Evolutionary conservation across 2,329 filamentous ascomycete species (phyloP).

Genomic region (Elsinoe australis): DNA sequence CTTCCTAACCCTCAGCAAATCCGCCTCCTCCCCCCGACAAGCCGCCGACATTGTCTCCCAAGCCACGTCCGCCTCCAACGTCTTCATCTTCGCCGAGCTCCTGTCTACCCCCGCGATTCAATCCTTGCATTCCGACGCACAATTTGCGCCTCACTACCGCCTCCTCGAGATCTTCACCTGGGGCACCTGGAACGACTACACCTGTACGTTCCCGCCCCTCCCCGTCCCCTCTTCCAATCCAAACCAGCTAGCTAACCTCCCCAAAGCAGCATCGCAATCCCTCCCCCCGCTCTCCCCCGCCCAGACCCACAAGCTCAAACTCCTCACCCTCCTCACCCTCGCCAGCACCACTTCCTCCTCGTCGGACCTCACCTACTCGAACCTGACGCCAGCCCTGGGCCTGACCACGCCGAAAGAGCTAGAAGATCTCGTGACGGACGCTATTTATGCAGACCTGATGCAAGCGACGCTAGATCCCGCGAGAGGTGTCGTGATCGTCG

Average conservation of each 20-base stretch:
- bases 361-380: conserved; percentile 59
- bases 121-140: conserved; percentile 54
- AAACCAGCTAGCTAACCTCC: conserved; percentile 17
- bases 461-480: conserved; percentile 76
- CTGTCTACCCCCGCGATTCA: conserved; percentile 73
- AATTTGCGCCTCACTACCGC: conserved; percentile 56
- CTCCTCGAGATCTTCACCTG: conserved; percentile 86
- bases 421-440: conserved; percentile 77
- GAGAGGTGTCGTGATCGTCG: conserved; percentile 65
- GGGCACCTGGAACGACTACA: conserved; percentile 78
- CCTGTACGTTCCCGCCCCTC: conserved; percentile 37
- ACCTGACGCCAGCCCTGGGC: conserved; percentile 59
- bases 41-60: conserved; percentile 78
- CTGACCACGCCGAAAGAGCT: conserved; percentile 62
- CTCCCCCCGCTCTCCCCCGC: conserved; percentile 65
- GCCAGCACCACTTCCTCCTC: conserved; percentile 49
- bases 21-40: conserved; percentile 73
- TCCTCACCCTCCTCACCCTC: conserved; percentile 80
- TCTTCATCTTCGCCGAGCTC: conserved; percentile 92
- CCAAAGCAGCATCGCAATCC: conserved; percentile 37
- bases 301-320: conserved; percentile 78
- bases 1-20: conserved; percentile 83
- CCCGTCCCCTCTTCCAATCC: conserved; percentile 27
- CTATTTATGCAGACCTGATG: conserved; percentile 79
- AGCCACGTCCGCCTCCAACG: conserved; percentile 82